Percentiles rank a stretch among this genome's conserved stretches.
Evolutionary conservation across 257 asterid genomes (phyloP).

Genomic region (Dorcoceras hygrometricum): DNA sequence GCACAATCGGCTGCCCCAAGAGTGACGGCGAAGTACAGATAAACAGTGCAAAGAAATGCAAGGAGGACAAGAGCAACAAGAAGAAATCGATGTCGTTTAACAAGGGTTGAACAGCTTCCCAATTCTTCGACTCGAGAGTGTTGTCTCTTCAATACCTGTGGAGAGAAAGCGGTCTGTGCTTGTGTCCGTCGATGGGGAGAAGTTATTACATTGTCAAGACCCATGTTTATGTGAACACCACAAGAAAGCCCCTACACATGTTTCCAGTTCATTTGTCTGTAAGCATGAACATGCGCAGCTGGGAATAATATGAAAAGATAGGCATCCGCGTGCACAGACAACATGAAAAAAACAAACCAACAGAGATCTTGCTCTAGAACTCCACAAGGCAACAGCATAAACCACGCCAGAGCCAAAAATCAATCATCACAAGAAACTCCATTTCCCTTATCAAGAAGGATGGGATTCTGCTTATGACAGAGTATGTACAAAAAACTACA

Average conservation of each 20-base stretch:
- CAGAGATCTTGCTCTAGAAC: neutral
- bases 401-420: neutral
- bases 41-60: constrained; percentile 53
- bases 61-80: constrained; percentile 57
- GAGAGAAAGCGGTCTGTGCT: constrained; percentile 53
- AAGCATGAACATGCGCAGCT: neutral
- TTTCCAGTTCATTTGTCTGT: constrained; percentile 10
- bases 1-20: constrained; percentile 51
- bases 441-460: neutral
- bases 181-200: constrained; percentile 73
- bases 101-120: constrained; percentile 49
- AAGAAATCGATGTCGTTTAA: constrained; percentile 66
- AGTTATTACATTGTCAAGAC: constrained; percentile 51
- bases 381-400: neutral
- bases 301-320: neutral
- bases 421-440: neutral
- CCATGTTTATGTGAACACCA: constrained; percentile 34
- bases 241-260: constrained; percentile 31
- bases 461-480: neutral
- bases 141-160: constrained; percentile 36
- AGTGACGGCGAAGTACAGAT: constrained; percentile 80
- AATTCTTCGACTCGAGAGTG: constrained; percentile 37
- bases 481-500: neutral
- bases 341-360: neutral
- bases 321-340: neutral